Base-by-base conservation (phyloP, 345 rosid genomes). In the Ceriops zippeliana region DNA sequence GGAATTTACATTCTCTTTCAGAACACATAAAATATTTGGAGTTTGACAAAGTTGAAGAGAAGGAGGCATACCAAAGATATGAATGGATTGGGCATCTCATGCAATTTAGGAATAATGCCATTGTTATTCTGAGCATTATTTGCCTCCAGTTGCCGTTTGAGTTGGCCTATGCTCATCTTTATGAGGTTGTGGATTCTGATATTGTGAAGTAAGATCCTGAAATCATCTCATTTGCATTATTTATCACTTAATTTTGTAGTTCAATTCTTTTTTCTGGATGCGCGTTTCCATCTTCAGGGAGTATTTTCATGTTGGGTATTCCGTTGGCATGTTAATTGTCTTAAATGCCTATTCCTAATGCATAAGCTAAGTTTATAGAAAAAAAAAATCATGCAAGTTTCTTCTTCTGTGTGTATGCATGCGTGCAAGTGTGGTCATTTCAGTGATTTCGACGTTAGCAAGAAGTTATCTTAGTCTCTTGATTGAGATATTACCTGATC, bases 141-240 rank as follows among this genome's bases (percentile, higher is more conserved):
- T 90, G 97, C 80, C 92, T 93, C 70, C 98, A 93, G 78, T 78
- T 93, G 81, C 97, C 98, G n/a, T 90, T 93, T 78, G 98, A 93
- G 82, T 82, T 93, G 78, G 90, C 88, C 24, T 93, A 93, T 87
- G 98, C 97, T 78, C 90, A 93, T 83, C 91, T 86, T 52, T 93
- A 84, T 26, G 96, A 87, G 78, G 87, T 87, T 24, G 61, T 87
- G 65, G 62, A 67, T 35, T 87, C 89, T 24, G 91, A 85, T 75
- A 47, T 72, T 30, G 34, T 86, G 35, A 90, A 84, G 98, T 93
- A 77, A 87, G 91, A 64, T 70, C 63, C 70, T 49, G 54, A 42
- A 58, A 53, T 66, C 8, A 28, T 57, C 20, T 63, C n/a, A 32
- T 8, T 27, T 31, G 31, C 32, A 63, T 30, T 22, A 28, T 56